Conservation (phyloP, 495 filamentous ascomycete species). For the Hyaloscypha variabilis region DNA sequence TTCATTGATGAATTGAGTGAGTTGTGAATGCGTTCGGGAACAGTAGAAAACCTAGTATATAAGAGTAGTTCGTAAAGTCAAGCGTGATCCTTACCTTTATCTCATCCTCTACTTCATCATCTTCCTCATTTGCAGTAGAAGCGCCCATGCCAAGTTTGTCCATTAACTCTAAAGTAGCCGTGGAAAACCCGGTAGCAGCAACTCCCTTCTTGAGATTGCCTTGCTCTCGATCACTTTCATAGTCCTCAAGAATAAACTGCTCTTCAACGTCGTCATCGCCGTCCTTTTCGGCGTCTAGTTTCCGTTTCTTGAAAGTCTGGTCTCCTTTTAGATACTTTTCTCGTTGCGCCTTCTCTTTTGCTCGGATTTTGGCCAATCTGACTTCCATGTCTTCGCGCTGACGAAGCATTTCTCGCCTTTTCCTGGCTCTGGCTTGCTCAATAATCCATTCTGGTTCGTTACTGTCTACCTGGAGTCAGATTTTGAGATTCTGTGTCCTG, state of each 20-base stretch:
- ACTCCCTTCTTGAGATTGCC: conserved; percentile 26
- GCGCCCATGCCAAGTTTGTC: conserved; percentile 50
- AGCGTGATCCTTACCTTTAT: conserved; percentile 52
- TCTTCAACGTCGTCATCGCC: conserved; percentile 63
- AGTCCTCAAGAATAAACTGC: conserved; percentile 78
- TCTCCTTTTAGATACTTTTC: conserved; percentile 44
- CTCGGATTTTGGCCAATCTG: conserved; percentile 66
- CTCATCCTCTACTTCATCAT: conserved; percentile 57
- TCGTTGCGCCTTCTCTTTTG: conserved; percentile 67
- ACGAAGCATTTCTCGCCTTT: conserved; percentile 64
- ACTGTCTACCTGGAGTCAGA: conserved; percentile 46
- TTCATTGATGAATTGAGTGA: conserved; percentile 92
- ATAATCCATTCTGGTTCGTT: conserved; percentile 91
- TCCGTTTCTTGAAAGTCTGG: conserved; percentile 50
- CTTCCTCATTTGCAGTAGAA: conserved; percentile 33
- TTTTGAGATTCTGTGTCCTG: not conserved
- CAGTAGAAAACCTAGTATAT: conserved; percentile 77
- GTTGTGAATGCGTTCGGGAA: conserved; percentile 92
- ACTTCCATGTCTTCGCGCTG: conserved; percentile 72
- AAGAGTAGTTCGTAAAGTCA: not conserved
- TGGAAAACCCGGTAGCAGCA: conserved; percentile 50
- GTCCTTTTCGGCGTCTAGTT: conserved; percentile 33
- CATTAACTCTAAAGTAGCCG: conserved; percentile 66
- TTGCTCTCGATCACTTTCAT: conserved; percentile 68
- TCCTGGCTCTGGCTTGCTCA: conserved; percentile 70